Conservation (phyloP, 257 asterid genomes). For the Ballota nigra region DNA sequence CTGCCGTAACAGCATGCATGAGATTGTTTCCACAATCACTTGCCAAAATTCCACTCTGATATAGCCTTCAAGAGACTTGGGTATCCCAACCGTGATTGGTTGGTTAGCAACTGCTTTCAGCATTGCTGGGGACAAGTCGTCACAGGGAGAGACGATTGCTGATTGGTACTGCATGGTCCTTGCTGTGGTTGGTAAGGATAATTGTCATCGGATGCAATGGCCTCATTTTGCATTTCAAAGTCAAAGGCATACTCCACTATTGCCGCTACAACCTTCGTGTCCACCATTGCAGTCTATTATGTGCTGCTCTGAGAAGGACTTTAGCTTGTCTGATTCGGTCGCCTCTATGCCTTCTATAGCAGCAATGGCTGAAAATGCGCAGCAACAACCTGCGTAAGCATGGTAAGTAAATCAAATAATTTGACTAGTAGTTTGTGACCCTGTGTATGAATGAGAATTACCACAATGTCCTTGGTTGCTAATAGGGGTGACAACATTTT, state of each 20-base stretch:
- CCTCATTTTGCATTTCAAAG: constrained; percentile 7
- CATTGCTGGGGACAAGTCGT: not conserved
- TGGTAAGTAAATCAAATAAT: not conserved
- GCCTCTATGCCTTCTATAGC: constrained; percentile 29
- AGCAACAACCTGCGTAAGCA: constrained; percentile 28
- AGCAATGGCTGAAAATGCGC: constrained; percentile 40
- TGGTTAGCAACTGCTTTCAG: constrained; percentile 31
- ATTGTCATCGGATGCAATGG: constrained; percentile 27
- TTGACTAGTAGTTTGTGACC: not conserved
- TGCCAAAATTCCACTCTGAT: constrained; percentile 20
- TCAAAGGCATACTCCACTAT: constrained; percentile 23
- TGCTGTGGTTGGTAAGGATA: constrained; percentile 25
- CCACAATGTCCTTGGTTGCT: constrained; percentile 27
- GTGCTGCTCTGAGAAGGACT: constrained; percentile 35
- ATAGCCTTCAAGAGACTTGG: constrained; percentile 22
- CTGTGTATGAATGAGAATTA: not conserved
- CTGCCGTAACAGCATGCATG: constrained; percentile 29
- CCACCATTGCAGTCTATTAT: constrained; percentile 29
- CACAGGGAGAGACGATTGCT: constrained; percentile 12
- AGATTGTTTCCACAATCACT: constrained; percentile 22
- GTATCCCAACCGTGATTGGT: constrained; percentile 22
- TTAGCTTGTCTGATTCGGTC: constrained; percentile 19
- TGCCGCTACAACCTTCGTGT: constrained; percentile 25
- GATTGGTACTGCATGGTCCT: constrained; percentile 9
- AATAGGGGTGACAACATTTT: constrained; percentile 29